Evolutionary conservation across 2,329 filamentous ascomycete species (phyloP).

Genomic region (Septoria linicola): DNA sequence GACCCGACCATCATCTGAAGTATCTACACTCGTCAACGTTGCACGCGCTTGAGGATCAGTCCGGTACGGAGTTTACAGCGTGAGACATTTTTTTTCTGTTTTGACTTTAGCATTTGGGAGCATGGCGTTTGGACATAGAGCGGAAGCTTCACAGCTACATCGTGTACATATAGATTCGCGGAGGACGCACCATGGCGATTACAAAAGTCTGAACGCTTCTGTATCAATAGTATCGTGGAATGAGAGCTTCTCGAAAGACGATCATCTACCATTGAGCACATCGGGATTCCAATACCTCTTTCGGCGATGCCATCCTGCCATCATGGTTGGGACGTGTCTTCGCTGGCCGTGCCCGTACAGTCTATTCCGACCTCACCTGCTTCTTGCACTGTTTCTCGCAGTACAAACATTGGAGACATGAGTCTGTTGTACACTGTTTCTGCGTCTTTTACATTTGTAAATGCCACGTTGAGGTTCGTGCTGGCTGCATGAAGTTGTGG

Average conservation of each 20-base stretch:
- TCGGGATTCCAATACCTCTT: slow-evolving; percentile 8
- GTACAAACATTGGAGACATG: too few species aligned
- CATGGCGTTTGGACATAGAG: slow-evolving; percentile 2
- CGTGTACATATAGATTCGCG: slow-evolving; percentile 13
- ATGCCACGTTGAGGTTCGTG: background rate
- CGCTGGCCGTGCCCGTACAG: background rate
- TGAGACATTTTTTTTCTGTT: too few species aligned
- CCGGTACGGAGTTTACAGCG: too few species aligned
- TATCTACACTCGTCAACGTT: slow-evolving; percentile 16
- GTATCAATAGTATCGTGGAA: background rate
- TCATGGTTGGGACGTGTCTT: slow-evolving; percentile 4
- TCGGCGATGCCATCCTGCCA: slow-evolving; percentile 1
- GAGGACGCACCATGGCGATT: background rate
- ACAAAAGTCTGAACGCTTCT: background rate
- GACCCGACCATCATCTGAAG: slow-evolving; percentile 15
- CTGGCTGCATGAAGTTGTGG: background rate
- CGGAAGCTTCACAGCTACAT: slow-evolving; percentile 21
- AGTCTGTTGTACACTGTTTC: background rate
- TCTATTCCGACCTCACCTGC: slow-evolving; percentile 15
- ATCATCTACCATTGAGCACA: background rate
- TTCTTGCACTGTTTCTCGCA: background rate
- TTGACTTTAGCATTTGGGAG: slow-evolving; percentile 5
- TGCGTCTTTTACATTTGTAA: background rate
- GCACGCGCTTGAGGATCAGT: slow-evolving; percentile 1
- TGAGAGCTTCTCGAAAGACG: background rate